Base-by-base conservation (phyloP, 225 moss, liverwort and hornwort genomes). In the Bryoerythrophyllum caledonicum region DNA sequence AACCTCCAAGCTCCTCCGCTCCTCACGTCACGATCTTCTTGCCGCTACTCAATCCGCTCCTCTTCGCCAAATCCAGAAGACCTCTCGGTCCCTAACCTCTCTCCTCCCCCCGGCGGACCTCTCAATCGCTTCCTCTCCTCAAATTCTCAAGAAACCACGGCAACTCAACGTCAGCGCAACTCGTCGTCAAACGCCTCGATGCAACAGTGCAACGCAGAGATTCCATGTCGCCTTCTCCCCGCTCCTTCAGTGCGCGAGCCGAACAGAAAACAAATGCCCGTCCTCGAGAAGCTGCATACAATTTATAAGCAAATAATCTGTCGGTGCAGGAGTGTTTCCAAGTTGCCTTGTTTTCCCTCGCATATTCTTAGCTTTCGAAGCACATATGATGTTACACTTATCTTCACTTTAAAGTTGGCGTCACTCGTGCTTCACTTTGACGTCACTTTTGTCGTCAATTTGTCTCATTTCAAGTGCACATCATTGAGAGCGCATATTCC, bases 401-500 rank as follows among this genome's bases (percentile, higher is more conserved):
- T 37, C 37, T 37, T 37, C 37, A 37, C 37, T 37, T 37, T 37
- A 37, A 7, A 37, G 6, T 37, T 37, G 37, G 0, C 6, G 8
- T 37, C 7, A 37, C 37, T 37, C 7, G 37, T 37, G 37, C n/a
- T 52, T n/a, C 51, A 53, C 53, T 53, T 53, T n/a, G 51, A 51
- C 51, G 17, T 20, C 51, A 51, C 51, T 51, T 32, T 53, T 13
- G 43, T 13, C 43, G 41, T 11, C 41, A 41, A 10, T 10, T 10
- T 10, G 41, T 2, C 10, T 11, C 30, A 30, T 2, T 41, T 41
- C 41, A 41, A 10, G 41, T 11, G 41, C 11, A 11, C 41, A 40
- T 10, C 0, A 78, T 78, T 37, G 72, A 65, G 76, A 73, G 78
- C 58, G 30, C 30, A 30, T 4, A 30, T 30, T 30, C 4, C 30